Conservation (phyloP, 192 early-diverging fungal species). For the Backusella tarrabulga region DNA sequence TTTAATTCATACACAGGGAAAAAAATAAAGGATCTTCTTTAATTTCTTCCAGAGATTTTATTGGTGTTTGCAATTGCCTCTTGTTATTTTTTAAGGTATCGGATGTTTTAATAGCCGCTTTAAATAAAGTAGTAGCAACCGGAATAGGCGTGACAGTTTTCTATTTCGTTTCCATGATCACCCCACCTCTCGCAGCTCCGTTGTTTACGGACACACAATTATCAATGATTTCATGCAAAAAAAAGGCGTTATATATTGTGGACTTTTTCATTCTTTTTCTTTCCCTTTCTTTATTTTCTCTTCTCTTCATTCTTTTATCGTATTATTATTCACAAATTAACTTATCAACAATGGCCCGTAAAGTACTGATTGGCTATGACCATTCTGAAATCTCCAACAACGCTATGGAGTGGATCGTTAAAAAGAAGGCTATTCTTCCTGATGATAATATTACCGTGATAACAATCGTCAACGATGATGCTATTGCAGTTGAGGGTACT, state of each 20-base stretch:
- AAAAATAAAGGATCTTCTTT: neutral
- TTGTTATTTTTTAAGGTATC: neutral
- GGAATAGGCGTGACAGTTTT: neutral
- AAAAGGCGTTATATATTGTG: neutral
- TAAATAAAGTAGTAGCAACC: neutral
- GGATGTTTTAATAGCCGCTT: neutral
- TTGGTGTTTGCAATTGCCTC: neutral
- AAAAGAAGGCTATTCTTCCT: slow-evolving; percentile 8
- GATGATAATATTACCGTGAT: slow-evolving; percentile 14
- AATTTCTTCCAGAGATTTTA: neutral
- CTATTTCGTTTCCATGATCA: neutral
- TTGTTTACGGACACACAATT: neutral
- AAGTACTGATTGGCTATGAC: slow-evolving; percentile 23
- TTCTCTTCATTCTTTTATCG: neutral
- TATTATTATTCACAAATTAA: neutral
- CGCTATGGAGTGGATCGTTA: slow-evolving; percentile 22
- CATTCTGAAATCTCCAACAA: slow-evolving; percentile 5
- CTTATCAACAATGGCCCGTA: slow-evolving; percentile 8
- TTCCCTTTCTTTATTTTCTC: neutral
- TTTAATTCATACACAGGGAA: neutral
- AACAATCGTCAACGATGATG: slow-evolving; percentile 24
- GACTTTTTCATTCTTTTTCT: neutral
- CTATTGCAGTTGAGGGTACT: slow-evolving; percentile 20
- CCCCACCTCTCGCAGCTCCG: neutral
- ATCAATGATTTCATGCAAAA: slow-evolving; percentile 6